Evolutionary conservation across 352 stramenopile species (phyloP).

Genomic region (Elongisporangium anandrum): DNA sequence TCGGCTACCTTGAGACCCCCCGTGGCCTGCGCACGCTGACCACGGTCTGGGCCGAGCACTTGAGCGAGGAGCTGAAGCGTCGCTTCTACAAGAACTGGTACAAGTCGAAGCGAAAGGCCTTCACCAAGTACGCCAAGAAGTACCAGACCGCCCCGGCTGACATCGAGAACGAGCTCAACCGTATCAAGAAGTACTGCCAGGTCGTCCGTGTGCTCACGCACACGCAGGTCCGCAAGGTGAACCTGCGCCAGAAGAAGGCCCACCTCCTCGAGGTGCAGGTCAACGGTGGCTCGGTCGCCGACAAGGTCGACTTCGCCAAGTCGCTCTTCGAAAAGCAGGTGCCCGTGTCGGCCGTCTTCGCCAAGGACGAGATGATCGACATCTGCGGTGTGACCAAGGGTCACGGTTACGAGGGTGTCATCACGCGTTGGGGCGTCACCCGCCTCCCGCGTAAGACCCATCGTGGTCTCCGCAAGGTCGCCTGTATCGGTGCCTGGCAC

Average conservation of each 20-base stretch:
- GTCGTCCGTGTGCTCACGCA: constrained; percentile 99
- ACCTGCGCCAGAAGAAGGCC: constrained; percentile 99
- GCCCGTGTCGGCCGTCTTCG: constrained; percentile 92
- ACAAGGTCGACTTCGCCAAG: constrained; percentile 99
- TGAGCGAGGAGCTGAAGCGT: constrained; percentile 98
- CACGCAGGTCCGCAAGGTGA: constrained; percentile 99
- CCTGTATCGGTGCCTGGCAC: constrained; percentile 99
- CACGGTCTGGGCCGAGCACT: constrained; percentile 99
- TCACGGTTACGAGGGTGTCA: constrained; percentile 98
- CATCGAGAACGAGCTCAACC: constrained; percentile 97
- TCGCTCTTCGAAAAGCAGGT: constrained; percentile 99
- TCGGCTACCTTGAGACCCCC: constrained; percentile 99
- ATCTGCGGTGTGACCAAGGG: constrained; percentile 99
- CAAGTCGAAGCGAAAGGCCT: constrained; percentile 99
- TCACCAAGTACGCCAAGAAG: constrained; percentile 99
- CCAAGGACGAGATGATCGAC: constrained; percentile 99
- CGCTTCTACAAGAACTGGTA: constrained; percentile 99
- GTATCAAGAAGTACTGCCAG: constrained; percentile 99
- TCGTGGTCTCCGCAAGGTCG: constrained; percentile 99
- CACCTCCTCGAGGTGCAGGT: constrained; percentile 99
- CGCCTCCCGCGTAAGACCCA: constrained; percentile 99
- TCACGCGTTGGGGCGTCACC: constrained; percentile 99
- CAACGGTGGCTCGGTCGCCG: constrained; percentile 96
- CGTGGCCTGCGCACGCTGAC: constrained; percentile 97
- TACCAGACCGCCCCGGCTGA: constrained; percentile 91